phyloP scores from a whole-genome alignment of 495 filamentous ascomycete genomes.

The Umbilicaria muhlenbergii region DNA sequence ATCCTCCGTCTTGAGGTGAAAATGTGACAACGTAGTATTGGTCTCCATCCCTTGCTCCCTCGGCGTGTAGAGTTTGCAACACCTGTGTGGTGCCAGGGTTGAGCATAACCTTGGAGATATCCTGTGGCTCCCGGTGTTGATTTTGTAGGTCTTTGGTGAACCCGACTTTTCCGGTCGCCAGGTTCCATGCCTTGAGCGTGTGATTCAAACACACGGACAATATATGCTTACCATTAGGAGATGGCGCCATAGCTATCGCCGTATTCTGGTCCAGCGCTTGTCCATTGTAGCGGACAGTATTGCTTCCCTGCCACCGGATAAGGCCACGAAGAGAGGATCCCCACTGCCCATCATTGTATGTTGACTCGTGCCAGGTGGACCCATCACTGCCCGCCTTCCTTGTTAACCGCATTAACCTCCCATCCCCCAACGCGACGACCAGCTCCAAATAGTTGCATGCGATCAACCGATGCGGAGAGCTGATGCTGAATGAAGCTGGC shows the following conservation, averaged over 20 bases:
- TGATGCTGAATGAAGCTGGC: conserved; percentile 58
- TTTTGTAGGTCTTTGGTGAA: conserved; percentile 53
- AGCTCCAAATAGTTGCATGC: conserved; percentile 57
- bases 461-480: conserved; percentile 65
- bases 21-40: conserved; percentile 66
- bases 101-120: conserved; percentile 52
- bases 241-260: conserved; percentile 45
- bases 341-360: conserved; percentile 70
- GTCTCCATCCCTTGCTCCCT: conserved; percentile 36
- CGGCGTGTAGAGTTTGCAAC: conserved; percentile 51
- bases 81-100: conserved; percentile 59
- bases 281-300: conserved; percentile 48
- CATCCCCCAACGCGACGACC: conserved; percentile 69
- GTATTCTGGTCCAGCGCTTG: conserved; percentile 48
- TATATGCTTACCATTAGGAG: conserved; percentile 51
- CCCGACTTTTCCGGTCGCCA: conserved; percentile 53
- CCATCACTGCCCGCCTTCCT: conserved; percentile 49
- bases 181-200: conserved; percentile 72
- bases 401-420: conserved; percentile 59
- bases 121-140: conserved; percentile 34
- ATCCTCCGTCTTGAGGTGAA: conserved; percentile 68
- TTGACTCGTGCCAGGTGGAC: conserved; percentile 57
- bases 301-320: conserved; percentile 50
- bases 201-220: conserved; percentile 83
- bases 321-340: conserved; percentile 52